A percentile compares a stretch with the other conserved stretches of the same genome.
Conservation (phyloP, 2,329 filamentous ascomycete species). For the Colletotrichum sp. region DNA sequence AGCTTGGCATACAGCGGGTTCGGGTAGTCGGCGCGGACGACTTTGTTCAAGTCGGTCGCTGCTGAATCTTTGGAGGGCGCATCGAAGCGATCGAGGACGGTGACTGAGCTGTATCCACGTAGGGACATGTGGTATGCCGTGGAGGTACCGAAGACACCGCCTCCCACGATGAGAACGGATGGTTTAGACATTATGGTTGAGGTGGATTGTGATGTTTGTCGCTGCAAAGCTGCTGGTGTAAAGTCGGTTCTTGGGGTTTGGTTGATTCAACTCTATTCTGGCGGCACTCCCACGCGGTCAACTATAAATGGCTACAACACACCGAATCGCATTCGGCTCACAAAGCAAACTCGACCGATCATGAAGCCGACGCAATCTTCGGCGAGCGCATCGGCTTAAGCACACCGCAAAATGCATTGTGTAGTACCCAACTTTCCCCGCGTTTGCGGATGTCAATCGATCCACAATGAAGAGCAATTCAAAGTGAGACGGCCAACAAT, state of each 20-base stretch:
- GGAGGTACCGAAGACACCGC: constrained; percentile 37
- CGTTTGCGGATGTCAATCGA: background rate
- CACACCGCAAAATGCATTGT: background rate
- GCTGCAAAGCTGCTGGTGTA: background rate
- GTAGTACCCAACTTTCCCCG: background rate
- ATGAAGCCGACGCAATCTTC: background rate
- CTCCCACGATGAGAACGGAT: constrained; percentile 34
- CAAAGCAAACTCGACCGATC: background rate
- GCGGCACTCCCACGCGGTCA: background rate
- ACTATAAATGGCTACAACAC: background rate
- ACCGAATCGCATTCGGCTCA: background rate
- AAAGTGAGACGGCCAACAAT: background rate
- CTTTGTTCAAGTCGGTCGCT: constrained; percentile 39
- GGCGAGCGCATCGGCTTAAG: background rate
- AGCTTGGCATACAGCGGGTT: constrained; percentile 31
- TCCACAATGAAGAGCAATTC: background rate
- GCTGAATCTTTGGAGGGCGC: constrained; percentile 28
- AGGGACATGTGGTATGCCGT: constrained; percentile 34
- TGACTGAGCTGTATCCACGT: constrained; percentile 24
- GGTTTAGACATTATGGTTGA: background rate
- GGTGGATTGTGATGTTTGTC: background rate
- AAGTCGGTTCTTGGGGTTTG: background rate
- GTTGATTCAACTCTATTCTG: background rate
- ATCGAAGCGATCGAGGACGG: constrained; percentile 29
- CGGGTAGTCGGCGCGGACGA: constrained; percentile 39